phyloP scores from a whole-genome alignment of 2,329 filamentous ascomycete species.

The Monosporascus sp. region DNA sequence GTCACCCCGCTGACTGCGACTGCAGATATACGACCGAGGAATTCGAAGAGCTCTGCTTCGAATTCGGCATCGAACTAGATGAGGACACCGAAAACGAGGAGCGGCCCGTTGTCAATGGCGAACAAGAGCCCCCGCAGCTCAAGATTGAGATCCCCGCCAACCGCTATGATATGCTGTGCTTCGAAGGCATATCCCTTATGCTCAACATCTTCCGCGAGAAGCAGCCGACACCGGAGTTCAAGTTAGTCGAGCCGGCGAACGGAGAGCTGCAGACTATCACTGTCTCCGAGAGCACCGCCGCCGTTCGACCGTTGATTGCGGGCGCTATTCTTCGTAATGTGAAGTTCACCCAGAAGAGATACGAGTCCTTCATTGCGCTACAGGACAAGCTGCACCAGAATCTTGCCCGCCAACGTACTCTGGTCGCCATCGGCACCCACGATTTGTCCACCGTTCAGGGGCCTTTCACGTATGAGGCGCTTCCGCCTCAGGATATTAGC shows the following conservation, averaged over 20 bases:
- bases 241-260: constrained; percentile 63
- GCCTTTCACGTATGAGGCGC: constrained; percentile 94
- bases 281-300: constrained; percentile 67
- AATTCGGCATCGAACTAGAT: constrained; percentile 96
- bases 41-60: constrained; percentile 97
- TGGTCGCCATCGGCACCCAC: constrained; percentile 97
- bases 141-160: constrained; percentile 99
- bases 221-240: constrained; percentile 72
- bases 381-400: constrained; percentile 99
- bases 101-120: constrained; percentile 67
- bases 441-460: constrained; percentile 90
- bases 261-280: constrained; percentile 76
- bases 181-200: constrained; percentile 93
- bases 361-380: constrained; percentile 94
- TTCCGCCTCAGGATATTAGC: constrained; percentile 84
- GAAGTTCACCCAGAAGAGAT: constrained; percentile 84
- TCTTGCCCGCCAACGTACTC: constrained; percentile 81
- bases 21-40: constrained; percentile 80
- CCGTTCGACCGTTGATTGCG: constrained; percentile 82
- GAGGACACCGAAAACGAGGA: constrained; percentile 82
- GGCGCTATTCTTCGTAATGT: constrained; percentile 85
- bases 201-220: constrained; percentile 89
- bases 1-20: constrained; percentile 10
- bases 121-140: constrained; percentile 83
- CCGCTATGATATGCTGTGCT: constrained; percentile 90